These are phyloP conservation scores for Auriscalpium microsporum DNA, from an alignment of 768 basidiomycete species.

Conservation along the genomic window DNA sequence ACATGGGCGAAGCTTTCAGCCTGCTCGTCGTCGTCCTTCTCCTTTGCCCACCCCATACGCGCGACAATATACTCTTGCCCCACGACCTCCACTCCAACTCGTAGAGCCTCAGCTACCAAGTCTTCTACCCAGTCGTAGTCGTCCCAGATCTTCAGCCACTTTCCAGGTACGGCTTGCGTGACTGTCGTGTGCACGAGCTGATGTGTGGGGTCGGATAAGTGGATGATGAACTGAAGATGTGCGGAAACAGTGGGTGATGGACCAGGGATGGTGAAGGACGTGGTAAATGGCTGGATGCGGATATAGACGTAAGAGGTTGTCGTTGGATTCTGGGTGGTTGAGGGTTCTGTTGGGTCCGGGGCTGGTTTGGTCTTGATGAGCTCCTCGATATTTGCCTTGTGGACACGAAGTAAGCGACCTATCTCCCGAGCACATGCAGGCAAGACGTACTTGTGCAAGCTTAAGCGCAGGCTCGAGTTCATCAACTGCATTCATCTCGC, in stretches of 20 bases:
- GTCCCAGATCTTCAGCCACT: constrained; percentile 89
- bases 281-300: constrained; percentile 83
- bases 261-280: constrained; percentile 39
- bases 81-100: constrained; percentile 80
- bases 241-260: constrained; percentile 18
- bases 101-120: constrained; percentile 75
- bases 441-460: constrained; percentile 60
- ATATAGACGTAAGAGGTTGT: constrained; percentile 89
- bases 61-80: constrained; percentile 87
- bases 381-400: constrained; percentile 69
- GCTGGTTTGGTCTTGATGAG: constrained; percentile 56
- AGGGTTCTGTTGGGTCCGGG: constrained; percentile 20
- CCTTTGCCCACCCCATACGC: constrained; percentile 74
- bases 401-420: background rate
- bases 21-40: constrained; percentile 13
- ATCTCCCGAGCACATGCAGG: background rate
- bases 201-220: constrained; percentile 72
- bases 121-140: constrained; percentile 96
- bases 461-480: constrained; percentile 79
- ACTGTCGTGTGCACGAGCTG: constrained; percentile 66
- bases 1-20: constrained; percentile 2
- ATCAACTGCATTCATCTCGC: constrained; percentile 79
- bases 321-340: constrained; percentile 46
- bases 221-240: constrained; percentile 55
- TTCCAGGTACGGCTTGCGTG: constrained; percentile 75